phyloP scores from a whole-genome alignment of 768 basidiomycete species.

The Suillus luteus region DNA sequence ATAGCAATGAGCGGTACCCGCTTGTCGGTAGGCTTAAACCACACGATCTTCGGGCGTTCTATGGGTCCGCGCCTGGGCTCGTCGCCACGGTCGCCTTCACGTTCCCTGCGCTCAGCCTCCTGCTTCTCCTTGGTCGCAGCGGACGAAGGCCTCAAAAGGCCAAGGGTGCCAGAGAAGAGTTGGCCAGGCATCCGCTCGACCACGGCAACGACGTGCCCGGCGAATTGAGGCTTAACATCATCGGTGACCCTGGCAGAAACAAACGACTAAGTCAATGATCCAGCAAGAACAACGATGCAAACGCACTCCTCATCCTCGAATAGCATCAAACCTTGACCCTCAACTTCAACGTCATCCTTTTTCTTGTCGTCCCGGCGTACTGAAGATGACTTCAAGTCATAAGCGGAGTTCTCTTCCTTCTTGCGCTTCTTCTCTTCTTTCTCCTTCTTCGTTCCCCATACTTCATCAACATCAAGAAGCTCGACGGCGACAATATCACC shows the following conservation, averaged over 20 bases:
- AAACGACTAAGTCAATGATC: conserved; percentile 18
- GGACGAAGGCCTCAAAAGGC: conserved; percentile 91
- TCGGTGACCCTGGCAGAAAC: conserved; percentile 76
- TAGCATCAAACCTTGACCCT: conserved; percentile 94
- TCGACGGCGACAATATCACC: conserved; percentile 99
- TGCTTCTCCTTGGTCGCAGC: conserved; percentile 99
- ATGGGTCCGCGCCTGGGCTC: conserved; percentile 77
- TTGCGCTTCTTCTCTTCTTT: conserved; percentile 99
- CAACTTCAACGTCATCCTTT: conserved; percentile 99
- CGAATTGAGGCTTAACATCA: conserved; percentile 97
- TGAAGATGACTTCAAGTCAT: conserved; percentile 73
- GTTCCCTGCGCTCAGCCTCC: conserved; percentile 95
- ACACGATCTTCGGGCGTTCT: conserved; percentile 97
- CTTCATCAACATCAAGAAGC: conserved; percentile 95
- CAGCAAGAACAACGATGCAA: conserved; percentile 6
- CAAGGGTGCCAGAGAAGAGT: conserved; percentile 95
- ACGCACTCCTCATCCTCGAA: conserved; percentile 95
- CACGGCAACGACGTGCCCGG: conserved; percentile 99
- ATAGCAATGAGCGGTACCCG: conserved; percentile 98
- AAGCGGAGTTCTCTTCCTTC: conserved; percentile 98
- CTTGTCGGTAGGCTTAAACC: conserved; percentile 99
- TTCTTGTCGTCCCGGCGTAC: conserved; percentile 98
- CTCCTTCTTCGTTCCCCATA: conserved; percentile 99
- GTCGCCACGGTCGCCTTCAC: conserved; percentile 90
- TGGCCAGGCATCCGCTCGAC: conserved; percentile 99